Percentiles rank a stretch among this genome's conserved stretches.
Evolutionary conservation across 345 rosid genomes (phyloP).

Genomic region (Brassica nigra): DNA sequence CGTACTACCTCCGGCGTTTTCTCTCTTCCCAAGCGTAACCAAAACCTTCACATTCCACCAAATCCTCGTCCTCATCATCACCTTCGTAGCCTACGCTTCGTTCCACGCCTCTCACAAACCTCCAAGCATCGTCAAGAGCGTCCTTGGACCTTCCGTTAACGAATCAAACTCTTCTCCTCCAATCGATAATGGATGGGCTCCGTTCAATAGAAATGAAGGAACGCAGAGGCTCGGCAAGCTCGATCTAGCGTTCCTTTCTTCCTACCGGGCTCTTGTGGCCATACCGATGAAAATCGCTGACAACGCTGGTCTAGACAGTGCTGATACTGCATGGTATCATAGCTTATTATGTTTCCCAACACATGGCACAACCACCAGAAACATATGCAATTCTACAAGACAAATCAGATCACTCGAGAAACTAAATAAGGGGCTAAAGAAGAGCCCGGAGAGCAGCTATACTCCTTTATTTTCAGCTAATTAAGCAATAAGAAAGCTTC

Average conservation of each 20-base stretch:
- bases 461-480: no score
- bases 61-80: constrained; percentile 54
- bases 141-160: constrained; percentile 60
- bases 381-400: no score
- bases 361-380: no score
- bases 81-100: constrained; percentile 84
- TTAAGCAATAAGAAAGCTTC: no score
- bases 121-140: constrained; percentile 90
- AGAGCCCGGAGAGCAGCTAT: no score
- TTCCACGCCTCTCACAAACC: constrained; percentile 98
- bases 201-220: constrained; percentile 69
- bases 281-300: no score
- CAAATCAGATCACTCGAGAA: no score
- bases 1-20: constrained; percentile 52
- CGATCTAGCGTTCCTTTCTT: constrained; percentile 78
- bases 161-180: constrained; percentile 17
- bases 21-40: constrained; percentile 60
- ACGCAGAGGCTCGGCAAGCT: constrained; percentile 83
- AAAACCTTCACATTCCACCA: constrained; percentile 72
- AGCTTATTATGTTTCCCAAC: no score
- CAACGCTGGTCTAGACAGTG: no score
- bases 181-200: constrained; percentile 73
- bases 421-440: no score
- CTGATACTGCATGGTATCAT: no score
- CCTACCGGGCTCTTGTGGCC: constrained; percentile 47